phyloP scores from a whole-genome alignment of 164 flowering plant species.

The Umbilicus rupestris region DNA sequence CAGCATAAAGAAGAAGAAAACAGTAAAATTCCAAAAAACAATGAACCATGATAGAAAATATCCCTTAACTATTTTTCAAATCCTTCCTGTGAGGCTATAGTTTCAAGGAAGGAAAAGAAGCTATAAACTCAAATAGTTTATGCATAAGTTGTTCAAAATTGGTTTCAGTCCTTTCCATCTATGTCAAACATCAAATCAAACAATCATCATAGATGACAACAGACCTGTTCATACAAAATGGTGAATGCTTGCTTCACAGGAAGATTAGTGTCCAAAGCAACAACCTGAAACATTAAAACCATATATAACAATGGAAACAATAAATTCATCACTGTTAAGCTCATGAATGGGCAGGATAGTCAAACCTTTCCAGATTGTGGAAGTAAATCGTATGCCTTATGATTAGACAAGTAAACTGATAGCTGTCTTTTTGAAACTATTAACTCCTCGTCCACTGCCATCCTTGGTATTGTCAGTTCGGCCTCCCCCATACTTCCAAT shows the following conservation, averaged over 20 bases:
- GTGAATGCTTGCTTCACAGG: conserved; percentile 94
- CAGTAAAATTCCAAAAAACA: not conserved
- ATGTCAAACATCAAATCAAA: not conserved
- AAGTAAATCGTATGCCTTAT: conserved; percentile 5
- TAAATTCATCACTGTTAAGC: not conserved
- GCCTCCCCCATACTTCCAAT: not conserved
- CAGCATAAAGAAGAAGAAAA: not conserved
- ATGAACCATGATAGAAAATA: no score
- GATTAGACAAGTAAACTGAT: not conserved
- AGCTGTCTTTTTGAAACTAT: not conserved
- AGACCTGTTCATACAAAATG: conserved; percentile 76
- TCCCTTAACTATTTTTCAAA: no score
- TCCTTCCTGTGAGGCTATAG: no score
- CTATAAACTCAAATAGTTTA: no score
- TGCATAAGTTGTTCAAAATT: no score
- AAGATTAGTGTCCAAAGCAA: conserved; percentile 64
- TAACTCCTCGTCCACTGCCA: not conserved
- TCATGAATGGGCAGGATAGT: not conserved
- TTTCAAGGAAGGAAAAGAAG: no score
- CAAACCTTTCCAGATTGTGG: not conserved
- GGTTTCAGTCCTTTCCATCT: no score
- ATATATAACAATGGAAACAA: not conserved
- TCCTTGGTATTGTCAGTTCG: not conserved
- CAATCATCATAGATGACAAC: not conserved
- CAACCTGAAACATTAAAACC: conserved; percentile 33